Conservation (phyloP, 768 basidiomycete species). For the Leccinum subgranulosum region DNA sequence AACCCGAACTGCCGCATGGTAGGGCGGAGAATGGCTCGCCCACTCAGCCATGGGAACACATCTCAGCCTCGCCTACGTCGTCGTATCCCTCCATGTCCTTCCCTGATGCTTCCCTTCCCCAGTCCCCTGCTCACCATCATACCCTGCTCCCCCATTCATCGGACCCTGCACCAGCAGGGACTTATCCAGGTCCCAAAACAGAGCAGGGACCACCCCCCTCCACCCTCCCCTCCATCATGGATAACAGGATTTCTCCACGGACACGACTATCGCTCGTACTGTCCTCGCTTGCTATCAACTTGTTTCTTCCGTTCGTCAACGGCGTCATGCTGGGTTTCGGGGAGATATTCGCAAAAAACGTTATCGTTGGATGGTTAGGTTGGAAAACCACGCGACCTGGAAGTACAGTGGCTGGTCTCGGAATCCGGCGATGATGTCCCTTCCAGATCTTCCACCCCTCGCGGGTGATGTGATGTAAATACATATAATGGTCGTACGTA, state of each 20-base stretch:
- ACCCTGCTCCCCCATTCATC: conserved; percentile 17
- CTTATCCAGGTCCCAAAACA: conserved; percentile 22
- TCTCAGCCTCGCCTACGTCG: conserved; percentile 53
- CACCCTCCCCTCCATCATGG: conserved; percentile 69
- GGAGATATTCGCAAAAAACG: conserved; percentile 84
- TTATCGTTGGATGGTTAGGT: conserved; percentile 55
- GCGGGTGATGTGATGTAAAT: conserved; percentile 1
- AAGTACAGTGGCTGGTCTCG: conserved; percentile 22
- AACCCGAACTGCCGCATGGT: conserved; percentile 1
- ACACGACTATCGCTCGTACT: conserved; percentile 68
- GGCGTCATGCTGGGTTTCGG: conserved; percentile 97
- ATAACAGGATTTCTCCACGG: conserved; percentile 58
- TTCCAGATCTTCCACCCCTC: not conserved
- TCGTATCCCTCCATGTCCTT: conserved; percentile 83
- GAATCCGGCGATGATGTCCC: conserved; percentile 19
- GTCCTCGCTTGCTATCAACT: conserved; percentile 78
- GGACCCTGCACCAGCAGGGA: conserved; percentile 1
- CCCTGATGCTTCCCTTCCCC: conserved; percentile 58
- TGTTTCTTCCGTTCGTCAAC: conserved; percentile 85
- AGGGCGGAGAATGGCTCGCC: conserved; percentile 22
- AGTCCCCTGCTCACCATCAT: conserved; percentile 37
- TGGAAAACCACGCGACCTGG: conserved; percentile 34
- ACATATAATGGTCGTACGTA: conserved; percentile 35
- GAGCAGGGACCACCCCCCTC: conserved; percentile 32
- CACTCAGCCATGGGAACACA: conserved; percentile 72